Base-by-base conservation (phyloP, 2,329 filamentous ascomycete species). In the Chrysoporthe deuterocubensis region DNA sequence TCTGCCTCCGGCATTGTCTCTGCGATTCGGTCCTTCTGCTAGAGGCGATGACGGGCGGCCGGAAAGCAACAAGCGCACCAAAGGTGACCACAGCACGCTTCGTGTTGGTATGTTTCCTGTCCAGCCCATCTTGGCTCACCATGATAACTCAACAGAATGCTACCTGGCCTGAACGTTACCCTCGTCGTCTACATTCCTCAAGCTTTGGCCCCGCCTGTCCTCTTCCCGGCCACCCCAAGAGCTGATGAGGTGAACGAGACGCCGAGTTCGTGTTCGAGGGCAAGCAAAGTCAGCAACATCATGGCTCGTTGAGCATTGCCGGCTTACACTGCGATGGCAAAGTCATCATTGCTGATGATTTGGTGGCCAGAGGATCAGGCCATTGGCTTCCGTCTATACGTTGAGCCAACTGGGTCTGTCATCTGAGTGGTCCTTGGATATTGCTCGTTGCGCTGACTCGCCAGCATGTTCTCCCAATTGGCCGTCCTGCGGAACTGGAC, bases 91-190 rank as follows among this genome's bases (percentile, higher is more conserved):
- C 16, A 6, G 16, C 6, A 16, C 16, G 42, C 59, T 18, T 62
- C 42, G 59, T 62, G 26, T 62, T 43, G n/a, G 40, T 32, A 2
- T n/a, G 32, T 34, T 32, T 3, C 32, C 54, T 37, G 3, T 57
- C 11, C 32, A 40, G 57, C 11, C 43, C 43, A 16, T 34, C 13
- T 21, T 13, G 26, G 8, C 44, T 42, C 44, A 14, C 60, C 34
- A 26, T 21, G 18, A 40, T 9, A 50, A 34, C 18, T 52, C 44
- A 26, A 40, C 18, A 40, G n/a, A 52, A 62, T 62, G 44, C 46
- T 52, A 50, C 60, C 32, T 50, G 34, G 42, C 32, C 14, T 52
- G 60, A 62, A 62, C 60, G 60, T 62, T 62, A 62, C 60, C 59
- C 52, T 50, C 16, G 46, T 8, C 32, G 3, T 62, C 9, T 62